These are phyloP conservation scores for Chrysochromulina tobinii DNA, from an alignment of 78 protist species.

Conservation along the genomic window DNA sequence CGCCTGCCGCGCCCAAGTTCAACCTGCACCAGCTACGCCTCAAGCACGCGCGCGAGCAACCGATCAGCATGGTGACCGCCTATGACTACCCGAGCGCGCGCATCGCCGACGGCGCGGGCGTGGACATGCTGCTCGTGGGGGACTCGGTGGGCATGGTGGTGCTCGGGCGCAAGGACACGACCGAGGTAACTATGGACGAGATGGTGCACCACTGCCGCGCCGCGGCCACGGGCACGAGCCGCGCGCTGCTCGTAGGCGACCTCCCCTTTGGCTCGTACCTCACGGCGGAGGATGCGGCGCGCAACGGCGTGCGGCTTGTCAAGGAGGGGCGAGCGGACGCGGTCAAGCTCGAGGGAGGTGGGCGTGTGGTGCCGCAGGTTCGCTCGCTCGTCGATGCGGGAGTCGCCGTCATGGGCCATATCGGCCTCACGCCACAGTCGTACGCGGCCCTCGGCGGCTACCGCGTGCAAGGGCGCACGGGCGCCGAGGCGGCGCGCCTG, in stretches of 20 bases:
- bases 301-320: conserved; percentile 76
- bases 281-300: conserved; percentile 56
- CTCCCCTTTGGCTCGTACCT: conserved; percentile 88
- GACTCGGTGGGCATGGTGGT: conserved; percentile 89
- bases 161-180: conserved; percentile 79
- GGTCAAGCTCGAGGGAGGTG: conserved; percentile 90
- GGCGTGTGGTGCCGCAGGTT: conserved; percentile 28
- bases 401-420: conserved; percentile 88
- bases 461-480: conserved; percentile 73
- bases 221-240: conserved; percentile 68
- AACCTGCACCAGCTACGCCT: conserved; percentile 49
- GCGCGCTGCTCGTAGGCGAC: conserved; percentile 84
- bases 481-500: conserved; percentile 37
- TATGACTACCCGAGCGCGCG: conserved; percentile 78
- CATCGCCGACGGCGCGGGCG: conserved; percentile 56
- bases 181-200: conserved; percentile 80
- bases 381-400: conserved; percentile 76
- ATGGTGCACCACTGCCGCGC: conserved; percentile 82
- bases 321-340: conserved; percentile 78
- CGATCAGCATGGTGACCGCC: conserved; percentile 81
- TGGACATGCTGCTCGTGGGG: conserved; percentile 78
- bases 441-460: conserved; percentile 83
- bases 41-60: conserved; percentile 56
- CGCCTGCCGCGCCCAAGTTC: conserved; percentile 2
- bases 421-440: conserved; percentile 92